These are phyloP conservation scores for Fusarium anguioides DNA, from an alignment of 2,329 filamentous ascomycete genomes.

Conservation along the genomic window DNA sequence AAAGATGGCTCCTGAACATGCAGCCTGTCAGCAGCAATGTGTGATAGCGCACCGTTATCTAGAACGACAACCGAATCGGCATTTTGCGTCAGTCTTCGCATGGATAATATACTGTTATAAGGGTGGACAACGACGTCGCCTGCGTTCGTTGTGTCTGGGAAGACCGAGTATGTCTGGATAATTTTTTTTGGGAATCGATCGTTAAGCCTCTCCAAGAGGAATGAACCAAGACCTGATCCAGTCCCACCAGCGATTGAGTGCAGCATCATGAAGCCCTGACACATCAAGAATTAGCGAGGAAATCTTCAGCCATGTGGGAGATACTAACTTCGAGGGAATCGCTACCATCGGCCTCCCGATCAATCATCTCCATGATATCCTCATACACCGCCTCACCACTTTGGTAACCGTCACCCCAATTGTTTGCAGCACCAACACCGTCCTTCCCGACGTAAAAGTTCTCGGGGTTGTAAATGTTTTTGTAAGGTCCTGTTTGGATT, in stretches of 20 bases:
- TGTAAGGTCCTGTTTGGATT: constrained; percentile 94
- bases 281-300: constrained; percentile 2
- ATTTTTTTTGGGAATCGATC: constrained; percentile 99
- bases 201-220: constrained; percentile 93
- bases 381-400: constrained; percentile 92
- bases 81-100: constrained; percentile 92
- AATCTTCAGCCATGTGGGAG: not conserved
- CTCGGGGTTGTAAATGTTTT: constrained; percentile 99
- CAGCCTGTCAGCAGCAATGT: constrained; percentile 92
- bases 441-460: constrained; percentile 98
- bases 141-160: constrained; percentile 89
- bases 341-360: constrained; percentile 96
- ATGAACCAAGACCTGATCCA: constrained; percentile 94
- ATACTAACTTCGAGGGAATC: constrained; percentile 82
- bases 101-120: constrained; percentile 94
- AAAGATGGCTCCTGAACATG: constrained; percentile 97
- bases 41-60: constrained; percentile 92
- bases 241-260: constrained; percentile 98
- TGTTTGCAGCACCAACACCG: constrained; percentile 94
- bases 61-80: constrained; percentile 97
- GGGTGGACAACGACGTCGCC: constrained; percentile 96
- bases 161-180: constrained; percentile 98
- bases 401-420: constrained; percentile 97
- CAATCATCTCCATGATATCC: constrained; percentile 99
- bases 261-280: constrained; percentile 93